These are phyloP conservation scores for Eucalyptus sideroxylon DNA, from an alignment of 345 rosid genomes.

Conservation along the genomic window DNA sequence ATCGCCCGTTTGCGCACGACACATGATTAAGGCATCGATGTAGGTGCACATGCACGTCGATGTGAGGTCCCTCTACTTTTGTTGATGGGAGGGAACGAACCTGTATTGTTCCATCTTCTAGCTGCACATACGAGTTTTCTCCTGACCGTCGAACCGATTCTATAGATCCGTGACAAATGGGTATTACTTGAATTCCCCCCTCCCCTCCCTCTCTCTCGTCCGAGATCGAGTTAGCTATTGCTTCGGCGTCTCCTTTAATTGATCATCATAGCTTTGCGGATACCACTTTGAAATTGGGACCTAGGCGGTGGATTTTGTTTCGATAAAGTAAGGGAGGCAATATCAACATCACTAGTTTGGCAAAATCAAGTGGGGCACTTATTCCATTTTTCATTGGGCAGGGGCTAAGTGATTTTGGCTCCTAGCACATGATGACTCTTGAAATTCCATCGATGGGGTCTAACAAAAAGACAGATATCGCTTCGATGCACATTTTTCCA, in stretches of 20 bases:
- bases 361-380: background rate
- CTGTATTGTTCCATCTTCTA: background rate
- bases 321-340: background rate
- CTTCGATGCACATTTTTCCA: background rate
- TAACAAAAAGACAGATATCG: background rate
- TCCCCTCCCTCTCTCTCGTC: background rate
- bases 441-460: background rate
- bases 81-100: background rate
- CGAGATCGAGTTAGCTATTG: background rate
- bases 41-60: background rate
- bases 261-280: background rate
- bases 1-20: background rate
- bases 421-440: background rate
- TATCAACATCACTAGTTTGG: background rate
- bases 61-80: too few species aligned
- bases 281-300: background rate
- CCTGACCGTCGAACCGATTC: background rate
- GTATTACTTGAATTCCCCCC: background rate
- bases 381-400: background rate
- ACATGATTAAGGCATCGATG: background rate
- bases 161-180: accelerated
- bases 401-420: background rate
- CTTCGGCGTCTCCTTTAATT: background rate
- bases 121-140: background rate
- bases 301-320: background rate